These are phyloP conservation scores for Saccharum spontaneum DNA, from an alignment of 176 grass and related monocot genomes.

Conservation along the genomic window DNA sequence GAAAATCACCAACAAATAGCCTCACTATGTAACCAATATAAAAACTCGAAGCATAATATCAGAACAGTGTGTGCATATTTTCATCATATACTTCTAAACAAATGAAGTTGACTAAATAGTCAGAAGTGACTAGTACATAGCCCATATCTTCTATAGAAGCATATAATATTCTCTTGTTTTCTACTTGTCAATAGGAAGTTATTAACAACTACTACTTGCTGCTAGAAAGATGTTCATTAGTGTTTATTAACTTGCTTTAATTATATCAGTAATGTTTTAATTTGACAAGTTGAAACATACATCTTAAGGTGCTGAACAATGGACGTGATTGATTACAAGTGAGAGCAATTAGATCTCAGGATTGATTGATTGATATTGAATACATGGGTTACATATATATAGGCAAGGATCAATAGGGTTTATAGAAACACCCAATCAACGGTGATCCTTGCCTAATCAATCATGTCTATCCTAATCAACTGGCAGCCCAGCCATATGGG, in stretches of 20 bases:
- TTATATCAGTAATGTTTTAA: conserved; percentile 11
- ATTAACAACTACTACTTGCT: background rate
- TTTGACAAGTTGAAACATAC: background rate
- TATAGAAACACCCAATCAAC: too few species aligned
- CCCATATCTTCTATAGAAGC: background rate
- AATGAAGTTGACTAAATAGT: conserved; percentile 12
- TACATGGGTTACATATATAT: too few species aligned
- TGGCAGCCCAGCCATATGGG: too few species aligned
- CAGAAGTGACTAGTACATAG: background rate
- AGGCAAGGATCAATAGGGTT: too few species aligned
- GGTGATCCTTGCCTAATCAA: too few species aligned
- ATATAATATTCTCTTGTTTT: conserved; percentile 8
- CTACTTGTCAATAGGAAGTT: background rate
- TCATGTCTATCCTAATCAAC: too few species aligned
- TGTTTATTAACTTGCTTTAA: conserved; percentile 3
- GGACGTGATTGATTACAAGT: background rate
- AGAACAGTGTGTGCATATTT: background rate
- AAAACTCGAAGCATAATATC: background rate
- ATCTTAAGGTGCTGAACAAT: background rate
- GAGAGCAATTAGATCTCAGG: too few species aligned
- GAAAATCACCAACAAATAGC: conserved; percentile 4
- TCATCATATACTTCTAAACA: conserved; percentile 17
- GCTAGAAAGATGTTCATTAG: background rate
- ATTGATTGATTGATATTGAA: too few species aligned
- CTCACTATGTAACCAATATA: background rate